phyloP scores from a whole-genome alignment of 352 stramenopile species.

The Globisporangium irregulare region DNA sequence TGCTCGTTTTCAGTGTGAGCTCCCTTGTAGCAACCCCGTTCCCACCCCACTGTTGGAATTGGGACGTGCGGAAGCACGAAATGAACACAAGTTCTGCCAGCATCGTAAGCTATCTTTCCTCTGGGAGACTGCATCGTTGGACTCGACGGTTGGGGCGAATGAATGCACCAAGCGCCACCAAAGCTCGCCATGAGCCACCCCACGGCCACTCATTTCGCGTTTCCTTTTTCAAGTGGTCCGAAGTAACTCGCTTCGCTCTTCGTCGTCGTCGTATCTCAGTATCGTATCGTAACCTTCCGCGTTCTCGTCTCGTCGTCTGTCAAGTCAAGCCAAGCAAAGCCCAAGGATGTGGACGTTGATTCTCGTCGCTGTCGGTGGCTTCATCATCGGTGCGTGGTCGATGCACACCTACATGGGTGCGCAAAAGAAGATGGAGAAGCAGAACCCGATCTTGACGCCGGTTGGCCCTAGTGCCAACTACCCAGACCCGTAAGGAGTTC shows the following conservation, averaged over 20 bases:
- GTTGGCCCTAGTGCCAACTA: not conserved
- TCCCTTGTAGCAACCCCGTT: not conserved
- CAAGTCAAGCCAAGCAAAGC: not conserved
- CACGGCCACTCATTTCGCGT: not conserved
- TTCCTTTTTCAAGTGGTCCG: not conserved
- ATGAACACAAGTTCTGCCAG: not conserved
- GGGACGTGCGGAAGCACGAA: not conserved
- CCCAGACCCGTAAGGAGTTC: not conserved
- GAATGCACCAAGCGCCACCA: not conserved
- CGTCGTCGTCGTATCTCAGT: not conserved
- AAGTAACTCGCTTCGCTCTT: not conserved
- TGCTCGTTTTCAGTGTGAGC: too few species aligned
- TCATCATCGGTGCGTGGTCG: slow-evolving; percentile 10
- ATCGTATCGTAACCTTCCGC: not conserved
- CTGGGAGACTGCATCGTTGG: not conserved
- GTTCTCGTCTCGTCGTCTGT: not conserved
- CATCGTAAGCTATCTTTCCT: not conserved
- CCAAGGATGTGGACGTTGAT: slow-evolving; percentile 10
- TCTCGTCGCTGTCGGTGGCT: slow-evolving; percentile 13
- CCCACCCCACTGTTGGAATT: not conserved
- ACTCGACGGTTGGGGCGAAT: not conserved
- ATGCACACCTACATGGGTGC: slow-evolving; percentile 8
- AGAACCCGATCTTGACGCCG: slow-evolving; percentile 8
- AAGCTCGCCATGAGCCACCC: not conserved
- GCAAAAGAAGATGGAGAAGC: slow-evolving; percentile 12